Evolutionary conservation across 768 basidiomycete species (phyloP).

Genomic region (Pisolithus orientalis): DNA sequence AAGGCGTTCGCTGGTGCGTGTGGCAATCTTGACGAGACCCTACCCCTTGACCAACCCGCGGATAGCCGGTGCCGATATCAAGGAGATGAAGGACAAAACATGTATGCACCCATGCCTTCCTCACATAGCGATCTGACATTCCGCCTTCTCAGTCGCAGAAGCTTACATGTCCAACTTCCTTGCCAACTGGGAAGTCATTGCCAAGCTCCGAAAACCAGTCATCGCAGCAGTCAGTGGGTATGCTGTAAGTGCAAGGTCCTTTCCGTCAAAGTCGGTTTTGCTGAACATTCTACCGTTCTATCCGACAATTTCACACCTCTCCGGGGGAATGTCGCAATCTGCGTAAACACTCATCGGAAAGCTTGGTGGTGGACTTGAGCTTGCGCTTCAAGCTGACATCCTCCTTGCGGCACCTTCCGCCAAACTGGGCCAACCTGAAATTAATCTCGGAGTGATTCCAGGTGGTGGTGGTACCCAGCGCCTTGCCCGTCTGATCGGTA

Average conservation of each 20-base stretch:
- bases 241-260: conserved; percentile 49
- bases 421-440: conserved; percentile 93
- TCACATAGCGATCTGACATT: background rate
- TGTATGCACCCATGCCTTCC: conserved; percentile 45
- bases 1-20: conserved; percentile 85
- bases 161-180: conserved; percentile 85
- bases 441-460: conserved; percentile 91
- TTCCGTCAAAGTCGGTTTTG: background rate
- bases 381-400: conserved; percentile 95
- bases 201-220: conserved; percentile 79
- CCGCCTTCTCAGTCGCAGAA: conserved; percentile 54
- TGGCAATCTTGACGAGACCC: no score
- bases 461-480: conserved; percentile 94
- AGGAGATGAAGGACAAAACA: conserved; percentile 96
- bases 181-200: conserved; percentile 73
- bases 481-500: conserved; percentile 78
- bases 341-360: conserved; percentile 22
- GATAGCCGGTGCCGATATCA: conserved; percentile 93
- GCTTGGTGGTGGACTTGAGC: conserved; percentile 97
- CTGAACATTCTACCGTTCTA: background rate
- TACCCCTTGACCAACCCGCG: background rate
- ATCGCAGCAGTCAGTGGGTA: conserved; percentile 96
- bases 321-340: background rate
- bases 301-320: background rate
- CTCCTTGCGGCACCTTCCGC: conserved; percentile 87